Evolutionary conservation across 768 basidiomycete species (phyloP).

Genomic region (Psilocybe cubensis): DNA sequence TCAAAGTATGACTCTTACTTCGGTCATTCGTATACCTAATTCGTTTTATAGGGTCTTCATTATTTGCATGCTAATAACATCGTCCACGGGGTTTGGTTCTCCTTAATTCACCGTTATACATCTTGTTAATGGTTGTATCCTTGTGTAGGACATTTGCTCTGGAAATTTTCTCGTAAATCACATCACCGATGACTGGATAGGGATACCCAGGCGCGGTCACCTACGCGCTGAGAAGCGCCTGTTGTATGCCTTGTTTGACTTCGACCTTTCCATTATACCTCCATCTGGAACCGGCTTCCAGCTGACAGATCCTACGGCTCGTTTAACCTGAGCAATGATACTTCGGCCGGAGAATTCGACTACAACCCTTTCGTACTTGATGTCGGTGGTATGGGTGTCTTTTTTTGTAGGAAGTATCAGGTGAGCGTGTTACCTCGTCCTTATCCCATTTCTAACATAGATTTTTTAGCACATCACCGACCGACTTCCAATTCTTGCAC

Average conservation of each 20-base stretch:
- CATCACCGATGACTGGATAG: neutral
- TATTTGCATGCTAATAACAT: conserved; percentile 26
- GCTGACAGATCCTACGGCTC: conserved; percentile 15
- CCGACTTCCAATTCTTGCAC: neutral
- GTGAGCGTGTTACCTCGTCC: conserved; percentile 7
- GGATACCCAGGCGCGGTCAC: neutral
- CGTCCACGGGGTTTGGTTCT: conserved; percentile 19
- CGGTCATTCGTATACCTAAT: neutral
- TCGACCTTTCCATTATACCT: conserved; percentile 21
- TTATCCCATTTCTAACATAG: neutral
- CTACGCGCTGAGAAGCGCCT: conserved; percentile 16
- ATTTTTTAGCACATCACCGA: neutral
- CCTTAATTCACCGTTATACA: neutral
- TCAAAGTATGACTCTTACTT: conserved; percentile 16
- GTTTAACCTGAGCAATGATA: conserved; percentile 8
- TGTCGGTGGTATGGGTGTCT: conserved; percentile 23
- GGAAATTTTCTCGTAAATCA: conserved; percentile 25
- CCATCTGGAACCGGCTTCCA: conserved; percentile 15
- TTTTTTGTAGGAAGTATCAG: conserved; percentile 12
- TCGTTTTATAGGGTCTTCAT: conserved; percentile 14
- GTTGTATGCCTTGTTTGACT: conserved; percentile 26
- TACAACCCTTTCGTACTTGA: conserved; percentile 32
- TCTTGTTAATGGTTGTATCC: neutral
- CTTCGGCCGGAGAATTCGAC: conserved; percentile 26
- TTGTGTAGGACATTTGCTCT: conserved; percentile 11